Evolutionary conservation across 371 early-diverging fungal genomes (phyloP).

Genomic region (Lichtheimia ornata): DNA sequence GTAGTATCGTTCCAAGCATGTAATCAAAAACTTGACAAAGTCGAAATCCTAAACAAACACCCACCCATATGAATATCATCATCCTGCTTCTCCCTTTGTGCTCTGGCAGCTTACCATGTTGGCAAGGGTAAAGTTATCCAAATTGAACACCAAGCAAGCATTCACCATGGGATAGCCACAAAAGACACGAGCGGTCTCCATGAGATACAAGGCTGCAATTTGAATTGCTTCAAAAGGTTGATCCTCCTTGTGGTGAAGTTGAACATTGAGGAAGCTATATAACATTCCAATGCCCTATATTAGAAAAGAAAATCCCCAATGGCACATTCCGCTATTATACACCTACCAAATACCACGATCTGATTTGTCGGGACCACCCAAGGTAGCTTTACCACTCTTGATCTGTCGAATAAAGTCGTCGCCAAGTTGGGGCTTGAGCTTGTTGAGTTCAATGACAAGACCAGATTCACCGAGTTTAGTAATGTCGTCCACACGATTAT

Average conservation of each 20-base stretch:
- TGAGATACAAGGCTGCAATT: slow-evolving; percentile 67
- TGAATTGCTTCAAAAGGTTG: slow-evolving; percentile 58
- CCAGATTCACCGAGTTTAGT: slow-evolving; percentile 59
- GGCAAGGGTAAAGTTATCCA: slow-evolving; percentile 75
- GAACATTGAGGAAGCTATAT: slow-evolving; percentile 53
- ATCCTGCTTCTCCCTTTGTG: no score
- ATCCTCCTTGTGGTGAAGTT: slow-evolving; percentile 54
- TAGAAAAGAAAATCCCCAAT: not conserved
- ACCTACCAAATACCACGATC: slow-evolving; percentile 57
- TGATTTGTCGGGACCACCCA: slow-evolving; percentile 61
- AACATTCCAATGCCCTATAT: no score
- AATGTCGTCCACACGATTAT: slow-evolving; percentile 57
- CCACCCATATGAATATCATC: no score
- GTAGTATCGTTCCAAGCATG: slow-evolving; percentile 84
- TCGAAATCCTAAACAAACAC: slow-evolving; percentile 59
- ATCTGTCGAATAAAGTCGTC: slow-evolving; percentile 48
- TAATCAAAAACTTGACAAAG: slow-evolving; percentile 79
- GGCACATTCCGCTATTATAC: not conserved
- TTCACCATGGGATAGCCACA: slow-evolving; percentile 76
- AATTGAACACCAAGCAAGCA: slow-evolving; percentile 81
- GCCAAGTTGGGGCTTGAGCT: slow-evolving; percentile 43
- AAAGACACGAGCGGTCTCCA: slow-evolving; percentile 83
- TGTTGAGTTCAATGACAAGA: slow-evolving; percentile 41
- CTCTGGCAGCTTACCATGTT: slow-evolving; percentile 67
- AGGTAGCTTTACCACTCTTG: slow-evolving; percentile 55